These are phyloP conservation scores for Boletus sp. DNA, from an alignment of 1,284 basidiomycete species.

Conservation along the genomic window DNA sequence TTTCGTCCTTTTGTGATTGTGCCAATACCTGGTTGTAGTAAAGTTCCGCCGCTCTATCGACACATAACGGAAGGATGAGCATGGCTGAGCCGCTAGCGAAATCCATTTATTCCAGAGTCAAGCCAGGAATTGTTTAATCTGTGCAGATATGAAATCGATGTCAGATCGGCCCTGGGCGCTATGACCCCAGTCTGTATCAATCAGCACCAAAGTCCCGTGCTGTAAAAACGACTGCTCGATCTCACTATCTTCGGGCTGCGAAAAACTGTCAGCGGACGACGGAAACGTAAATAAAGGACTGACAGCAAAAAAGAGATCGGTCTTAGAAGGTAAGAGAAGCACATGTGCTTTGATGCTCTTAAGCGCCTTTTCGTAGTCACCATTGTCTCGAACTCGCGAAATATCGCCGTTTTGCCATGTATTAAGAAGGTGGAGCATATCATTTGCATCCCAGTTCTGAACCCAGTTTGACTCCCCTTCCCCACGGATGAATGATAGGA, in stretches of 20 bases:
- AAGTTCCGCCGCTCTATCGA: background rate
- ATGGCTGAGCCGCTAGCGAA: background rate
- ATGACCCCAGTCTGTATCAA: slow-evolving; percentile 29
- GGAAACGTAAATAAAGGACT: slow-evolving; percentile 16
- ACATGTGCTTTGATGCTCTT: slow-evolving; percentile 52
- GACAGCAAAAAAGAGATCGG: slow-evolving; percentile 60
- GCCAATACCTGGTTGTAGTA: background rate
- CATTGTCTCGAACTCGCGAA: slow-evolving; percentile 48
- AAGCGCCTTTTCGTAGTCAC: slow-evolving; percentile 46
- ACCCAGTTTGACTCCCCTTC: slow-evolving; percentile 53
- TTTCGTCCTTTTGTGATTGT: background rate
- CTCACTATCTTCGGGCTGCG: slow-evolving; percentile 58
- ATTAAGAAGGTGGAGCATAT: slow-evolving; percentile 53
- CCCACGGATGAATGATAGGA: slow-evolving; percentile 53
- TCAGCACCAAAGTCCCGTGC: slow-evolving; percentile 23
- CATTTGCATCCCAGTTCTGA: slow-evolving; percentile 58
- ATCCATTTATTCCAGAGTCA: slow-evolving; percentile 2
- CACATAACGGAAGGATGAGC: background rate
- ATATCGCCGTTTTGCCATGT: slow-evolving; percentile 63
- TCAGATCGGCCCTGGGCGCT: slow-evolving; percentile 11
- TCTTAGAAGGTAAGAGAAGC: slow-evolving; percentile 61
- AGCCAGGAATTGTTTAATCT: slow-evolving; percentile 20
- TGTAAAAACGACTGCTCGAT: slow-evolving; percentile 50
- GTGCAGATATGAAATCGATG: slow-evolving; percentile 13
- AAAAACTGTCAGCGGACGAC: background rate